Evolutionary conservation across 2,329 filamentous ascomycete species (phyloP).

Genomic region (Sporothrix humicola): DNA sequence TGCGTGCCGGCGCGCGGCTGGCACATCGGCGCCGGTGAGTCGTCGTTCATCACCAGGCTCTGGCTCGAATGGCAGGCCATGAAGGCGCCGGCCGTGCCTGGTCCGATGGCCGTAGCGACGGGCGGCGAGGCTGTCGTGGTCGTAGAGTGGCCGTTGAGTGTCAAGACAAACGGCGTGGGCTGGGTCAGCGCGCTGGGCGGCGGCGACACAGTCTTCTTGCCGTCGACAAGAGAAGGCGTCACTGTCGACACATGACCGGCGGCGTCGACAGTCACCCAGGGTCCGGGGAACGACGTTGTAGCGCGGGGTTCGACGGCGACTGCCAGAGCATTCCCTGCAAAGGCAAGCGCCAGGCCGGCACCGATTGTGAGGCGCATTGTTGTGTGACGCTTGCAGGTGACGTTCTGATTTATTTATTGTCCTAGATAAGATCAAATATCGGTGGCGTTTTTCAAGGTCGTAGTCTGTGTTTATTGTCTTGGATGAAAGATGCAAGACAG

Average conservation of each 20-base stretch:
- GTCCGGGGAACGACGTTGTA: constrained; percentile 36
- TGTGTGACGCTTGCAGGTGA: no score
- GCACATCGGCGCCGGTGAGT: constrained; percentile 42
- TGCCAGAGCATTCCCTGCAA: neutral
- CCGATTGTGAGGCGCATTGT: neutral
- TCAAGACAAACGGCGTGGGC: constrained; percentile 43
- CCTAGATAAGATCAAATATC: no score
- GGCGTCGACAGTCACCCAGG: constrained; percentile 46
- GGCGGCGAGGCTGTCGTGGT: constrained; percentile 45
- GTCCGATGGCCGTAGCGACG: constrained; percentile 43
- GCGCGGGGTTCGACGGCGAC: neutral
- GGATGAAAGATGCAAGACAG: neutral
- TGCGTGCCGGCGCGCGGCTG: constrained; percentile 43
- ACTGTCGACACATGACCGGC: constrained; percentile 42
- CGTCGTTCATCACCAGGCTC: constrained; percentile 30
- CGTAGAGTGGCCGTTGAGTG: constrained; percentile 38
- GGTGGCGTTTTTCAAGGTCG: no score
- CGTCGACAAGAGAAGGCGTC: constrained; percentile 41
- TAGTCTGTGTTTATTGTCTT: neutral
- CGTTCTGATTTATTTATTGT: neutral
- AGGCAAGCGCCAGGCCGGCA: neutral
- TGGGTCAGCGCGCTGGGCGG: constrained; percentile 43
- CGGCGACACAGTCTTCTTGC: constrained; percentile 42
- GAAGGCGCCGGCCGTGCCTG: constrained; percentile 41
- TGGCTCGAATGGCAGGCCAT: constrained; percentile 45